phyloP scores from a whole-genome alignment of 1,284 basidiomycete genomes.

The Chondrostereum purpureum region DNA sequence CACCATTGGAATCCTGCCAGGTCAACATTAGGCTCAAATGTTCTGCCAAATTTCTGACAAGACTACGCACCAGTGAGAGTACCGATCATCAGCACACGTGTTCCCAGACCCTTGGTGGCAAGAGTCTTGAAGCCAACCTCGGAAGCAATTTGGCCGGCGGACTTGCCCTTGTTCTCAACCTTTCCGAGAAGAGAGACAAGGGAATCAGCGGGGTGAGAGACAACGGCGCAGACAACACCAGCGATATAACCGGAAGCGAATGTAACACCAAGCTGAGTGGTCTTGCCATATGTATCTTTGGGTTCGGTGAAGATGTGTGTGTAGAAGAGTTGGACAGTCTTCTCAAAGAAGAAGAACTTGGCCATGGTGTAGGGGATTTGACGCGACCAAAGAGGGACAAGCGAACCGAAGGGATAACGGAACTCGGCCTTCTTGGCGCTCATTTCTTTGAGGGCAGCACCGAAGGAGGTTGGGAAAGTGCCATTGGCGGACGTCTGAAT shows the following conservation, averaged over 20 bases:
- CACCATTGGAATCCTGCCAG: slow-evolving; percentile 75
- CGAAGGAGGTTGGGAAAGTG: slow-evolving; percentile 69
- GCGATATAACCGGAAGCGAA: slow-evolving; percentile 79
- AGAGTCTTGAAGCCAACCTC: slow-evolving; percentile 60
- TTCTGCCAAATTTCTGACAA: too few relatives aligned
- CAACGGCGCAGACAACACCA: slow-evolving; percentile 76
- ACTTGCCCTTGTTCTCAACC: slow-evolving; percentile 71
- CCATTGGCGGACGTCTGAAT: slow-evolving; percentile 71
- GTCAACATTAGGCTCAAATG: too few relatives aligned
- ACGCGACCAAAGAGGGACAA: slow-evolving; percentile 79
- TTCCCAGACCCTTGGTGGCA: slow-evolving; percentile 75
- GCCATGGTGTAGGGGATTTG: slow-evolving; percentile 87
- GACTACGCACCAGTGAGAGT: slow-evolving; percentile 48
- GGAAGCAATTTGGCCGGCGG: slow-evolving; percentile 53
- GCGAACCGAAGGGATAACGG: slow-evolving; percentile 75
- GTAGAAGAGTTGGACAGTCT: slow-evolving; percentile 74
- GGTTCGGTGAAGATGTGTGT: slow-evolving; percentile 67
- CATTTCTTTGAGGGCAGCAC: slow-evolving; percentile 67
- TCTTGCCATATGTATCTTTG: slow-evolving; percentile 65
- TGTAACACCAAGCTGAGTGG: slow-evolving; percentile 73
- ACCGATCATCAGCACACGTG: slow-evolving; percentile 48
- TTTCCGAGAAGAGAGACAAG: slow-evolving; percentile 77
- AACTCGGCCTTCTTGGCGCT: slow-evolving; percentile 54
- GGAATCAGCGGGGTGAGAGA: slow-evolving; percentile 78
- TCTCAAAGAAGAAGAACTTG: slow-evolving; percentile 83